These are phyloP conservation scores for Pouteria glomerata DNA, from an alignment of 148 eudicot genomes.

Conservation along the genomic window DNA sequence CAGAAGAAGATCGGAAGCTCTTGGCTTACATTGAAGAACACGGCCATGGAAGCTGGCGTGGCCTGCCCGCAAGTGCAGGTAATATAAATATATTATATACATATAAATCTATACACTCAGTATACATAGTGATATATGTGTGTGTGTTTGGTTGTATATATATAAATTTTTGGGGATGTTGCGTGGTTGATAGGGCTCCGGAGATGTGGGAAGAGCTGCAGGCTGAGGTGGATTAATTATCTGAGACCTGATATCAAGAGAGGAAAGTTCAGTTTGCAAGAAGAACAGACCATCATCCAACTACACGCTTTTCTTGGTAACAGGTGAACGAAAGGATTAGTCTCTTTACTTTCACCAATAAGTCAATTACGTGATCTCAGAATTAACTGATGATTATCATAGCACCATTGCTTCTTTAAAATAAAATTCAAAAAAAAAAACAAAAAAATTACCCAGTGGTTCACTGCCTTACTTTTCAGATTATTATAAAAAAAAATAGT, in stretches of 20 bases:
- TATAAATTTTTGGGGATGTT: background rate
- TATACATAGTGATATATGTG: too few species aligned
- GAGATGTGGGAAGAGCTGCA: constrained; percentile 40
- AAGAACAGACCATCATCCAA: constrained; percentile 34
- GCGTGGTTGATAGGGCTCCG: constrained; percentile 25
- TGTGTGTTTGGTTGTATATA: too few species aligned
- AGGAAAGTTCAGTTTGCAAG: constrained; percentile 30
- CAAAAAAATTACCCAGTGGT: too few species aligned
- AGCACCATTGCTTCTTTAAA: too few species aligned
- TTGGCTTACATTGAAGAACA: constrained; percentile 20
- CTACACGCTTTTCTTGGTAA: constrained; percentile 43
- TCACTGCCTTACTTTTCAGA: too few species aligned
- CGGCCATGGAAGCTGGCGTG: constrained; percentile 36
- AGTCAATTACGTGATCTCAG: too few species aligned
- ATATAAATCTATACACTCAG: background rate
- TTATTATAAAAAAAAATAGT: too few species aligned
- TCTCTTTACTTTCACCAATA: too few species aligned
- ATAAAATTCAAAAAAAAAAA: too few species aligned
- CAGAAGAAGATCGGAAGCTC: constrained; percentile 26
- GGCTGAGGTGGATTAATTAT: constrained; percentile 37
- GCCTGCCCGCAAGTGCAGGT: constrained; percentile 23
- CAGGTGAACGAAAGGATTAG: constrained; percentile 12
- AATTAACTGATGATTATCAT: too few species aligned
- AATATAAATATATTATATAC: background rate
- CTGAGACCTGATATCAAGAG: constrained; percentile 37